Conservation (phyloP, 2,329 filamentous ascomycete species). For the Cercospora sp. region DNA sequence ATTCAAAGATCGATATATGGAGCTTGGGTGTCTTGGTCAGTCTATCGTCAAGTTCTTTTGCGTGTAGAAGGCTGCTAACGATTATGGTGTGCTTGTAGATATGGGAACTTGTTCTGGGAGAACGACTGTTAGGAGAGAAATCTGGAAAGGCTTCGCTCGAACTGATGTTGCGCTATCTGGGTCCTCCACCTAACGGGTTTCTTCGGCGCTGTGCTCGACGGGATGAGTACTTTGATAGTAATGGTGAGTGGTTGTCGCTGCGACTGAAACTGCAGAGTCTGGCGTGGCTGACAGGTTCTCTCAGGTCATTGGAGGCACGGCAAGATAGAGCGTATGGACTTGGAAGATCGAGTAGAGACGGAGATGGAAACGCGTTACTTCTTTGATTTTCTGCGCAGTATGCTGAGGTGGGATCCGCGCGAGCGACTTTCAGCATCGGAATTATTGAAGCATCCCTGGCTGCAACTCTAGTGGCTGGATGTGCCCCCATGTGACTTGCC, state of each 20-base stretch:
- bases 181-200: background rate
- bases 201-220: background rate
- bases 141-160: background rate
- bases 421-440: slow-evolving; percentile 12
- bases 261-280: background rate
- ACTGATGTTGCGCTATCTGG: background rate
- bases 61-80: too few species aligned
- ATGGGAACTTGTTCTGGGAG: background rate
- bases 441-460: slow-evolving; percentile 15
- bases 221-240: background rate
- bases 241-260: background rate
- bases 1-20: slow-evolving; percentile 28
- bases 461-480: background rate
- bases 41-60: too few species aligned
- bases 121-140: background rate
- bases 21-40: slow-evolving; percentile 11
- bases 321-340: background rate
- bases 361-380: background rate
- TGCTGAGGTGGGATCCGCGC: slow-evolving; percentile 15
- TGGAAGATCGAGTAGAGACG: slow-evolving; percentile 5
- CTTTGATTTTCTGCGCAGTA: slow-evolving; percentile 13
- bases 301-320: background rate
- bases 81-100: background rate
- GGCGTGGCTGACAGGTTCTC: background rate
- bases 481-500: background rate